Percentiles rank a stretch among this genome's conserved stretches.
Conservation (phyloP, 1,139 yeast genomes). For the Lodderomyces metapsilosis region DNA sequence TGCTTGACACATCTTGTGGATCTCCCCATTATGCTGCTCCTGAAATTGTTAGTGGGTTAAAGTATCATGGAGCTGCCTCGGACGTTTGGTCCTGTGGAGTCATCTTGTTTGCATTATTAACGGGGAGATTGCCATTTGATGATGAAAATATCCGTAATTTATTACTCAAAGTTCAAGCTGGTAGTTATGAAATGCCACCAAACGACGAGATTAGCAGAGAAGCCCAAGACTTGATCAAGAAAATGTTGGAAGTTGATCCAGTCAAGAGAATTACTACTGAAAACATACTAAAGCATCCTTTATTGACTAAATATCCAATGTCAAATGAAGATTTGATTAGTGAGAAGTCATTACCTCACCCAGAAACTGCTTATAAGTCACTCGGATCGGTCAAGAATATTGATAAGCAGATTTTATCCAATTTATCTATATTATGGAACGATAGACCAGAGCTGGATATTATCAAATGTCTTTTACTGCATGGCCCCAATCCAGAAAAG, state of each 20-base stretch:
- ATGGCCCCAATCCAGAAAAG: slow-evolving; percentile 69
- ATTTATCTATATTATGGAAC: slow-evolving; percentile 73
- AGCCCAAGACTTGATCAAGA: slow-evolving; percentile 67
- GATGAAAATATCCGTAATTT: slow-evolving; percentile 74
- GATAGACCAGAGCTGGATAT: slow-evolving; percentile 62
- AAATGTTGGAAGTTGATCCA: slow-evolving; percentile 82
- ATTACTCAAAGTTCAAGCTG: slow-evolving; percentile 71
- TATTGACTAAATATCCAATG: slow-evolving; percentile 60
- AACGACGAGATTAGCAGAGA: slow-evolving; percentile 53
- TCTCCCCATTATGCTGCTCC: slow-evolving; percentile 90
- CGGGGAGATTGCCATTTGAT: slow-evolving; percentile 81
- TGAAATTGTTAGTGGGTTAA: slow-evolving; percentile 74
- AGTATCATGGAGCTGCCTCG: slow-evolving; percentile 79
- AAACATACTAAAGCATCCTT: slow-evolving; percentile 74
- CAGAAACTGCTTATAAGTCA: slow-evolving; percentile 56
- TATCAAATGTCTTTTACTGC: slow-evolving; percentile 48
- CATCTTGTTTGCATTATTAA: slow-evolving; percentile 69
- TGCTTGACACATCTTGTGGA: slow-evolving; percentile 79
- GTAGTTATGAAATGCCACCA: slow-evolving; percentile 76
- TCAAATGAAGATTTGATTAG: slow-evolving; percentile 50
- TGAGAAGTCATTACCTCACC: slow-evolving; percentile 60
- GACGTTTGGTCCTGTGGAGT: slow-evolving; percentile 90
- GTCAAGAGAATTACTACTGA: slow-evolving; percentile 70
- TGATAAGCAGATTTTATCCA: slow-evolving; percentile 64
- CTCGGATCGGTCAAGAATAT: slow-evolving; percentile 48